These are phyloP conservation scores for Wallacemonas sp. DNA, from an alignment of 208 protist species.

Conservation along the genomic window DNA sequence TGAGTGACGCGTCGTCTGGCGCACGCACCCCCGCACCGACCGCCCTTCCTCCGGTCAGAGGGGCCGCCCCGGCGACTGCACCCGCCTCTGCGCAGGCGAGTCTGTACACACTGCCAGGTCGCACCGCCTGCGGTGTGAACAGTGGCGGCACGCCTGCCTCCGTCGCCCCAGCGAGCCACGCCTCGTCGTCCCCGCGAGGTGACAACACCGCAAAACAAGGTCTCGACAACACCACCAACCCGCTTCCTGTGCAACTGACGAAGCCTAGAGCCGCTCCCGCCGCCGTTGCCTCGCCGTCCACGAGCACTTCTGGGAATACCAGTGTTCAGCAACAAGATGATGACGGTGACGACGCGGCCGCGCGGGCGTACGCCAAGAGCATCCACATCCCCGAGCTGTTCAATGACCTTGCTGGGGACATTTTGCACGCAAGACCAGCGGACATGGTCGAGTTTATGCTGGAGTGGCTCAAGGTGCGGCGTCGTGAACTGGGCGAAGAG, in stretches of 20 bases:
- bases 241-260: no score
- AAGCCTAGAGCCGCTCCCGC: no score
- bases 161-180: neutral
- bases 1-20: neutral
- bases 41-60: no score
- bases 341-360: no score
- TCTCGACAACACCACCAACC: no score
- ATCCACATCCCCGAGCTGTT: constrained; percentile 46
- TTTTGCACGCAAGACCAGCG: constrained; percentile 51
- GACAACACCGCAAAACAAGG: no score
- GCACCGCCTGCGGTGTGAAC: neutral
- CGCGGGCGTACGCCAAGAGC: neutral
- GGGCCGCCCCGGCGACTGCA: no score
- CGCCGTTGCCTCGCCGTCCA: neutral
- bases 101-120: neutral
- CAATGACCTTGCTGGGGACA: constrained; percentile 48
- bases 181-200: neutral
- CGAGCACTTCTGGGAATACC: neutral
- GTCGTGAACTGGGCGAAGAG: constrained; percentile 19
- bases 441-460: constrained; percentile 61
- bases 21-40: neutral
- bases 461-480: constrained; percentile 49
- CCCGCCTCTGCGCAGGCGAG: no score
- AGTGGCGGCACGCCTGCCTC: neutral
- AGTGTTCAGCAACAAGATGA: neutral